phyloP scores from a whole-genome alignment of 305 asterid species.

The Rubia peregrina region DNA sequence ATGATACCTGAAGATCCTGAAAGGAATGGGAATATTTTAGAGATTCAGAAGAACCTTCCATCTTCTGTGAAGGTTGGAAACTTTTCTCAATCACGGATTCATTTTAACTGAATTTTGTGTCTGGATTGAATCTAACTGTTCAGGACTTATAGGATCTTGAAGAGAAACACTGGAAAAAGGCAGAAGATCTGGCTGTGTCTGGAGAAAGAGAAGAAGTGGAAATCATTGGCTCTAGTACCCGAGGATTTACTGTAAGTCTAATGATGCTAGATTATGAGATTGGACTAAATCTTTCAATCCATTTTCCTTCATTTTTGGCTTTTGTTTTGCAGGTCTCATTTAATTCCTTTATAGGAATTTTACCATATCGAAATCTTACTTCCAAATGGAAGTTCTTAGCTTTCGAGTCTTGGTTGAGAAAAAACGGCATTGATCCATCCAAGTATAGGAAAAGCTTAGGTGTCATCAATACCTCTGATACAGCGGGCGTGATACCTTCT shows the following conservation, averaged over 20 bases:
- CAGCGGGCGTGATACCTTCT: slow-evolving; percentile 33
- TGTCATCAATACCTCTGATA: slow-evolving; percentile 58
- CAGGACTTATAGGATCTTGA: slow-evolving; percentile 50
- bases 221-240: slow-evolving; percentile 66
- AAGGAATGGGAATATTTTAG: slow-evolving; percentile 35
- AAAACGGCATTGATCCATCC: slow-evolving; percentile 78
- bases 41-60: slow-evolving; percentile 46
- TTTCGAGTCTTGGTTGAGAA: slow-evolving; percentile 94
- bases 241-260: slow-evolving; percentile 82
- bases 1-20: slow-evolving; percentile 24
- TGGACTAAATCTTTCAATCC: slow-evolving; percentile 4
- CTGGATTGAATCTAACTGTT: slow-evolving; percentile 25
- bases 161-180: slow-evolving; percentile 74
- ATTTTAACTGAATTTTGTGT: not conserved
- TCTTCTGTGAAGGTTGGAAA: slow-evolving; percentile 49
- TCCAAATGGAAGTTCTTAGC: slow-evolving; percentile 92
- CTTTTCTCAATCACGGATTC: not conserved
- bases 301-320: slow-evolving; percentile 10
- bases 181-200: slow-evolving; percentile 55
- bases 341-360: slow-evolving; percentile 85
- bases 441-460: slow-evolving; percentile 72
- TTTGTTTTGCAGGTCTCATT: slow-evolving; percentile 61
- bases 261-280: slow-evolving; percentile 15
- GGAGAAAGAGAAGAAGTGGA: slow-evolving; percentile 77
- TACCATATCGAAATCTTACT: slow-evolving; percentile 90